phyloP scores from a whole-genome alignment of 176 grass and related monocot genomes.

The Oryza meridionalis region DNA sequence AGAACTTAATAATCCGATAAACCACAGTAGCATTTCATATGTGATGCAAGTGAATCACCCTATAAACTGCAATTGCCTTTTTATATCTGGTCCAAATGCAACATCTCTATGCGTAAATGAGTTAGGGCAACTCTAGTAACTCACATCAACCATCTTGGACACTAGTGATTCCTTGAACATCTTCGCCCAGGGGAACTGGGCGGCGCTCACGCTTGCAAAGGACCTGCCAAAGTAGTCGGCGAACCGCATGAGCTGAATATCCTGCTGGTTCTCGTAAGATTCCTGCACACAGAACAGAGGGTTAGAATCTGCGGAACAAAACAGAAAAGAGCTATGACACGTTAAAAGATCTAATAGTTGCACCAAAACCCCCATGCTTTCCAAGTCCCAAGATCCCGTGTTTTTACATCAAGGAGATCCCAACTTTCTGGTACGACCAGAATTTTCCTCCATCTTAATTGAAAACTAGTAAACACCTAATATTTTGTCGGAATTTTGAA shows the following conservation, averaged over 20 bases:
- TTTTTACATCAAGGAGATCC: constrained; percentile 41
- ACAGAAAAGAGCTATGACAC: constrained; percentile 10
- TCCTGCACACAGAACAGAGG: constrained; percentile 47
- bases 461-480: neutral
- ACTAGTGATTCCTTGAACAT: constrained; percentile 93
- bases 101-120: neutral
- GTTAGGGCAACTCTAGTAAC: neutral
- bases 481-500: constrained; percentile 23
- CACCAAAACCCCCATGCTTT: constrained; percentile 28
- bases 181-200: constrained; percentile 91
- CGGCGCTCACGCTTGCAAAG: constrained; percentile 65
- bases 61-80: neutral
- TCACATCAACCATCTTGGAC: constrained; percentile 87
- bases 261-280: constrained; percentile 80
- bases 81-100: constrained; percentile 11
- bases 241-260: constrained; percentile 97
- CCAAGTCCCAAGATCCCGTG: constrained; percentile 35
- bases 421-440: constrained; percentile 27
- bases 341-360: constrained; percentile 37
- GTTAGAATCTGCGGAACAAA: neutral
- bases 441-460: constrained; percentile 21
- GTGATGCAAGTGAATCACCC: neutral
- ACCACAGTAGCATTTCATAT: neutral
- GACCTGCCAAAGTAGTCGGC: constrained; percentile 91
- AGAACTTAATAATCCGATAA: neutral